phyloP scores from a whole-genome alignment of 768 basidiomycete species.

The Lentinus tigrinus region DNA sequence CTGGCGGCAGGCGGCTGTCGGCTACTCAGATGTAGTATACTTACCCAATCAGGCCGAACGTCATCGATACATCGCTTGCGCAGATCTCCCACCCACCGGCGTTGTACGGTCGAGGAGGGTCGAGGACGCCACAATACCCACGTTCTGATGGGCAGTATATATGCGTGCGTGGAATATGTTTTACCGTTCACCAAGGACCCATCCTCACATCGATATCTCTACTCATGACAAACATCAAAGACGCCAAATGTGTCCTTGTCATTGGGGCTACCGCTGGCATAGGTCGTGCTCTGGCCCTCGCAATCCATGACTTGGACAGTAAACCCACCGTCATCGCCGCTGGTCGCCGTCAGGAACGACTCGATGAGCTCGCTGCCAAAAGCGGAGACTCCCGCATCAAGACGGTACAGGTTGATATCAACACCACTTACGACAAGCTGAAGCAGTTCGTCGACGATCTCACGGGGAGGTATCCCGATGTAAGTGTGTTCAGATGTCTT shows the following conservation, averaged over 20 bases:
- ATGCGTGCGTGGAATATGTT: too few species aligned
- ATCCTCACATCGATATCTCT: background rate
- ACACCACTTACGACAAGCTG: constrained; percentile 36
- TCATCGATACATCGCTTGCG: too few species aligned
- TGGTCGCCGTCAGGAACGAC: constrained; percentile 52
- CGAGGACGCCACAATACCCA: too few species aligned
- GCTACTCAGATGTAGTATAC: too few species aligned
- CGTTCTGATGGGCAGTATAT: too few species aligned
- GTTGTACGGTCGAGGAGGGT: too few species aligned
- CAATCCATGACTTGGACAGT: constrained; percentile 45
- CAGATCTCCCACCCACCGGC: too few species aligned
- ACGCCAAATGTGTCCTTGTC: constrained; percentile 51
- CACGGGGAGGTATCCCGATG: constrained; percentile 46
- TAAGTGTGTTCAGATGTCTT: constrained; percentile 24
- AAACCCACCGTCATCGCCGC: constrained; percentile 49
- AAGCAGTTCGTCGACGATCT: constrained; percentile 42
- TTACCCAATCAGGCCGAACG: too few species aligned
- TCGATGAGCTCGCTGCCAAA: constrained; percentile 43
- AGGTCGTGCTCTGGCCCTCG: constrained; percentile 53
- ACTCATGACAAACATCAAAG: constrained; percentile 35
- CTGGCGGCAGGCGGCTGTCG: too few species aligned
- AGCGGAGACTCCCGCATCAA: constrained; percentile 38
- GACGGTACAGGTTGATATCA: constrained; percentile 44
- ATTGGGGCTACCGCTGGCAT: constrained; percentile 59
- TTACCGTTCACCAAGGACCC: too few species aligned